Evolutionary conservation across 2,329 filamentous ascomycete species (phyloP).

Genomic region (Diatrype stigma): DNA sequence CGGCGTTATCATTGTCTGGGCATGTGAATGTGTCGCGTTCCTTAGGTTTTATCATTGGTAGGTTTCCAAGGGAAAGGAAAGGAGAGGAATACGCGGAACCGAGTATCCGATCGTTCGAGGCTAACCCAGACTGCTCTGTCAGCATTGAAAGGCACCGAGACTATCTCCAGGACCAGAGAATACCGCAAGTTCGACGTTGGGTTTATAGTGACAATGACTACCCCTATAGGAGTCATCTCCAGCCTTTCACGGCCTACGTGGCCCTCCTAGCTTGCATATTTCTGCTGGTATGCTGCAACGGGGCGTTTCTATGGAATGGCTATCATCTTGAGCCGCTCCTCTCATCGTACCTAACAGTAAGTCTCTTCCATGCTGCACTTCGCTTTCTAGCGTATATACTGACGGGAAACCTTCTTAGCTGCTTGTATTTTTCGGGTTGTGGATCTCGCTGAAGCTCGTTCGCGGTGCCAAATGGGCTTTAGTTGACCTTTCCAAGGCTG

Average conservation of each 20-base stretch:
- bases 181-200: constrained; percentile 24
- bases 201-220: constrained; percentile 26
- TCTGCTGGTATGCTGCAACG: constrained; percentile 29
- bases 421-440: constrained; percentile 25
- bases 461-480: constrained; percentile 24
- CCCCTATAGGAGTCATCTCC: constrained; percentile 34
- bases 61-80: constrained; percentile 2
- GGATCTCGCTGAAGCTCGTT: constrained; percentile 25
- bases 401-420: constrained; percentile 14
- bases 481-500: constrained; percentile 27
- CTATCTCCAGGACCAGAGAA: constrained; percentile 14
- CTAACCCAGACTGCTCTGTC: background rate
- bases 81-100: too few species aligned
- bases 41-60: constrained; percentile 34
- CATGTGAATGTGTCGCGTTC: constrained; percentile 36
- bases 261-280: constrained; percentile 32
- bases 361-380: constrained; percentile 7
- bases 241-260: constrained; percentile 32
- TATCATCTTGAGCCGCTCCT: constrained; percentile 32
- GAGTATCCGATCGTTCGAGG: background rate
- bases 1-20: constrained; percentile 35
- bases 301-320: constrained; percentile 31
- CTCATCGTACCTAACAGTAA: constrained; percentile 35
- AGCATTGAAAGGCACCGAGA: constrained; percentile 21
- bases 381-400: background rate